Evolutionary conservation across 768 basidiomycete species (phyloP), one percentile per base, ranked within the genome.

Genomic region (Harrya chromipes): DNA sequence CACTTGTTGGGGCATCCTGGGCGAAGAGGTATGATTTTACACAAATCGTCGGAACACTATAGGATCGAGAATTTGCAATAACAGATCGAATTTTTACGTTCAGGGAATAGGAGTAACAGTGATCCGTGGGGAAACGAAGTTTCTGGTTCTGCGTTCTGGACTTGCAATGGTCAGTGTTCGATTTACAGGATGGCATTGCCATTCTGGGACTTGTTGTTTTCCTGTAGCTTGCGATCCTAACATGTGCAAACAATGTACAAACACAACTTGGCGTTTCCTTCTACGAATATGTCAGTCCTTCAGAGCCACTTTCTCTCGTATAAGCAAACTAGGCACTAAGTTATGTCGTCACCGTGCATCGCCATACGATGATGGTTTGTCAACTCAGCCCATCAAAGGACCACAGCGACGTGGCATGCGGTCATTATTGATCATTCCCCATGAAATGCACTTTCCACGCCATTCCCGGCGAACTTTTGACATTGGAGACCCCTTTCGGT

Each of bases 1-100:
- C 41, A 78, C 72, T 54, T 74, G 74, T 41, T 73, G 76, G 38
- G 77, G 72, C 80, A 81, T 81, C 34, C 45, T 29, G 29, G 26
- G 26, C 26, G 26, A 26, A 6, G 2, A 29, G 23, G 26, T 40
- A 36, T 38, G 27, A 26, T 16, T 34, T 23, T 12, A 43, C 17
- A 29, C 34, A 49, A 47, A 8, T 23, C 44, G 23, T 47, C 46
- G 12, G 35, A 46, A 46, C n/a, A 17, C 29, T 49, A 20, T n/a
- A 26, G 26, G 33, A 47, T 40, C 14, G n/a, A 29, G 36, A 34
- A 17, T 2, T 33, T 53, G 36, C 6, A 59, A 50, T 46, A 50
- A 40, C 16, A 34, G 13, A 40, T 27, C 0, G n/a, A n/a, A 14
- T 29, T 31, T 36, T 41, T 38, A 40, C 49, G 49, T 40, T 14